Evolutionary conservation across 169 alveolate genomes (phyloP), one percentile per base, ranked within the genome.

Genomic region (Miamiensis avidus): DNA sequence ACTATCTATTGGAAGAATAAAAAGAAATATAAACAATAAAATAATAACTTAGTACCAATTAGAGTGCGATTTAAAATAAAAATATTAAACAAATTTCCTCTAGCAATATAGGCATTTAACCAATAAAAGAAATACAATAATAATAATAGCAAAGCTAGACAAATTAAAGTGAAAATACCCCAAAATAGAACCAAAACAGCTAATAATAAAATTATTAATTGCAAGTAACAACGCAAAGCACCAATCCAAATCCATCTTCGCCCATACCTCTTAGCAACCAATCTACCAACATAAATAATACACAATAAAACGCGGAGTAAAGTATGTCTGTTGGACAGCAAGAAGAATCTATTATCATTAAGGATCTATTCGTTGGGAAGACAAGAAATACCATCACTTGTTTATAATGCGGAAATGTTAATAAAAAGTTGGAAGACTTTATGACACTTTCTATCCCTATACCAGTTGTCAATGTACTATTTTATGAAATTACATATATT

Each of bases 371-470:
- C 34, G 75, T 49, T 31, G 87, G 87, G 25, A 74, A 82, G 25
- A 31, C 75, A 15, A 75, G 74, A 6, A 82, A 82, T 74, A 82
- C 73, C 0, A 34, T 82, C 26, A 74, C 29, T 16, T 82, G 87
- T 75, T 73, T 25, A 28, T 33, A 82, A n/a, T 82, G 87, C 34
- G 49, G 74, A 74, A 30, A 32, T 29, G 49, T 33, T 29, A 74
- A 64, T 74, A 34, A 82, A 28, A 82, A 82, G 64, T 31, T 27
- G 27, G 87, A 82, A 30, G 87, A 82, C 15, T 82, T 31, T 29
- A 74, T 29, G 49, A 82, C 87, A 33, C 34, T 82, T 28, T 74
- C 82, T 82, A 74, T 82, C 31, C 87, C 87, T 28, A 82, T 82
- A 0, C 87, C 87, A 0, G 25, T 74, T 29, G 74, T 34, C 29